Evolutionary conservation across 495 filamentous ascomycete genomes (phyloP).

Genomic region (Darksidea phi): DNA sequence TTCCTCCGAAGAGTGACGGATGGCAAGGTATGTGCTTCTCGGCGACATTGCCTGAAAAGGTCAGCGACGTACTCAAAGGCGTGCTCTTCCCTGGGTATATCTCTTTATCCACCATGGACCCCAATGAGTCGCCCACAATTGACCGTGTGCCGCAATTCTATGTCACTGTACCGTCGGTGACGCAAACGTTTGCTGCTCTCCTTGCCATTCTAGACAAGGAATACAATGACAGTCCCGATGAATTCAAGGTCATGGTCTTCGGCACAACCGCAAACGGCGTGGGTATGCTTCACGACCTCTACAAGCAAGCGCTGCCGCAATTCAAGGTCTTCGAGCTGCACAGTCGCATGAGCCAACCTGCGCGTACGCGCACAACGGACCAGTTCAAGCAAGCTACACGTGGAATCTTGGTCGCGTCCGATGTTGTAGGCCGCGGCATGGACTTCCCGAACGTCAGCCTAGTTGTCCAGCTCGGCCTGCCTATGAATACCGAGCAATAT

Average conservation of each 20-base stretch:
- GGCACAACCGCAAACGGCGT: constrained; percentile 64
- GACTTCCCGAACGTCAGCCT: constrained; percentile 73
- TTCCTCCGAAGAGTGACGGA: constrained; percentile 56
- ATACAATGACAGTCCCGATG: constrained; percentile 39
- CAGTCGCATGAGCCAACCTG: constrained; percentile 57
- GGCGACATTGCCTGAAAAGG: constrained; percentile 63
- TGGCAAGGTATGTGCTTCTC: constrained; percentile 74
- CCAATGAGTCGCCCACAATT: constrained; percentile 60
- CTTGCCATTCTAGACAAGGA: constrained; percentile 28
- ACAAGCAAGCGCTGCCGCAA: constrained; percentile 45
- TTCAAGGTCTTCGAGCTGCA: constrained; percentile 59
- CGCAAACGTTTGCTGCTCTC: constrained; percentile 54
- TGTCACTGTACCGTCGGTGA: constrained; percentile 51
- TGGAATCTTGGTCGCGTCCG: constrained; percentile 64
- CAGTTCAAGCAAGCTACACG: constrained; percentile 57
- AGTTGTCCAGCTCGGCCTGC: constrained; percentile 67
- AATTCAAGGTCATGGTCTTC: constrained; percentile 68
- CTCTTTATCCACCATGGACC: constrained; percentile 61
- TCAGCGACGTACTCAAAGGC: constrained; percentile 59
- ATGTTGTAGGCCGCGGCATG: constrained; percentile 73
- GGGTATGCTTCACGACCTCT: constrained; percentile 54
- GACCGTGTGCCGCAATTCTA: constrained; percentile 62
- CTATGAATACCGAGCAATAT: constrained; percentile 63
- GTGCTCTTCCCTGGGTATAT: constrained; percentile 58
- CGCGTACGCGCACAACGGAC: constrained; percentile 58